These are phyloP conservation scores for Pichia sp. DNA, from an alignment of 1,139 yeast species.

Conservation along the genomic window DNA sequence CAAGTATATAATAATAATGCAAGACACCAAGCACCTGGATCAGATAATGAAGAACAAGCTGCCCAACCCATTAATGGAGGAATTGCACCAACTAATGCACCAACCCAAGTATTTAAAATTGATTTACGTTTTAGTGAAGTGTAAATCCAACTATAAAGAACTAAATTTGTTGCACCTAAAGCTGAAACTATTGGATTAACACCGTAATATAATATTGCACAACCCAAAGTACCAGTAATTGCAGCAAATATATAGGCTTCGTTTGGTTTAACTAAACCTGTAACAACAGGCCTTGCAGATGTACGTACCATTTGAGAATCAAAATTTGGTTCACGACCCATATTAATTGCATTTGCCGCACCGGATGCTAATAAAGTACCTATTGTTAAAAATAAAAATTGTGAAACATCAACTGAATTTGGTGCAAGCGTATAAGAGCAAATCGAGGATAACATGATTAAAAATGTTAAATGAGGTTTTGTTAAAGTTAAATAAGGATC, in stretches of 20 bases:
- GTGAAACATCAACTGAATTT: conserved; percentile 60
- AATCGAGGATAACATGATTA: conserved; percentile 86
- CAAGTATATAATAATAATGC: conserved; percentile 90
- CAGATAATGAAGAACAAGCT: conserved; percentile 71
- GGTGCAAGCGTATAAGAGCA: conserved; percentile 95
- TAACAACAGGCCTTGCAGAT: conserved; percentile 81
- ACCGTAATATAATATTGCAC: conserved; percentile 62
- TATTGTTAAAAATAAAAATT: conserved; percentile 62
- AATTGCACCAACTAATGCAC: conserved; percentile 95
- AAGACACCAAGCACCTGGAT: conserved; percentile 94
- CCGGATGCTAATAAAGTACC: conserved; percentile 91
- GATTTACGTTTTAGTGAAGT: conserved; percentile 83
- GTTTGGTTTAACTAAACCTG: conserved; percentile 66
- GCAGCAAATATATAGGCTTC: conserved; percentile 84
- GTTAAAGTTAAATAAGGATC: conserved; percentile 72
- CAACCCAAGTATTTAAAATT: conserved; percentile 94
- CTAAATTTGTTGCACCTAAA: conserved; percentile 72
- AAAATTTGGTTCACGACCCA: conserved; percentile 92
- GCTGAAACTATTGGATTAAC: conserved; percentile 81
- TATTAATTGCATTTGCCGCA: conserved; percentile 93
- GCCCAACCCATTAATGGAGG: conserved; percentile 99
- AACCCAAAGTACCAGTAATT: conserved; percentile 64
- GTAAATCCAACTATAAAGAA: conserved; percentile 80
- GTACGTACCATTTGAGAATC: conserved; percentile 90
- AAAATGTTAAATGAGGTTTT: conserved; percentile 80